Evolutionary conservation across 2,329 filamentous ascomycete species (phyloP).

Genomic region (Colletotrichum phormii): DNA sequence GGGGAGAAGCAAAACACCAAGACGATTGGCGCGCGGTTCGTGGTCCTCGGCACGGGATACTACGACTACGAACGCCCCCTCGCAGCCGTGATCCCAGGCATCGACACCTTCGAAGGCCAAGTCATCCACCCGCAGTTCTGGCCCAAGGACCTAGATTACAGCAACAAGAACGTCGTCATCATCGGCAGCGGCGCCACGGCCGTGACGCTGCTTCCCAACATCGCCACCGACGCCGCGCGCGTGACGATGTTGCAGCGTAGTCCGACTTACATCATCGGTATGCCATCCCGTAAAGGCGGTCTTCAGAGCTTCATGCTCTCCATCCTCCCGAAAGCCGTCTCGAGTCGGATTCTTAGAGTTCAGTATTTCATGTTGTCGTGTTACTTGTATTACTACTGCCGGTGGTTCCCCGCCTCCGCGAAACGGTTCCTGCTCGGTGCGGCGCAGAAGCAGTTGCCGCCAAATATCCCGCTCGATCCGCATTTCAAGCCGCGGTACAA

Average conservation of each 20-base stretch:
- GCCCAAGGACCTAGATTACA: constrained; percentile 75
- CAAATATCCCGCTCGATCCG: constrained; percentile 58
- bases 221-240: constrained; percentile 66
- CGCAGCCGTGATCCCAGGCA: constrained; percentile 58
- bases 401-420: constrained; percentile 23
- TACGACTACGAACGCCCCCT: constrained; percentile 76
- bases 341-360: constrained; percentile 60
- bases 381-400: constrained; percentile 45
- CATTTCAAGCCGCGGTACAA: constrained; percentile 67
- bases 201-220: constrained; percentile 71
- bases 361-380: constrained; percentile 50
- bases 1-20: constrained; percentile 39
- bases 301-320: constrained; percentile 50
- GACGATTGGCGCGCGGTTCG: constrained; percentile 58
- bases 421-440: constrained; percentile 48
- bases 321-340: constrained; percentile 55
- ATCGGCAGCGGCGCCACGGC: constrained; percentile 77
- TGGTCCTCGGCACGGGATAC: constrained; percentile 70
- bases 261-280: constrained; percentile 69
- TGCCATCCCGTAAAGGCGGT: constrained; percentile 55
- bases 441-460: constrained; percentile 60
- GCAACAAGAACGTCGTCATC: constrained; percentile 71
- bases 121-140: constrained; percentile 80
- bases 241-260: constrained; percentile 79
- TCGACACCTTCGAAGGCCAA: constrained; percentile 50